A percentile compares a stretch with the other conserved stretches of the same genome.
Evolutionary conservation across 1,284 basidiomycete genomes (phyloP).

Genomic region (Exobasidium cylindrosporum): DNA sequence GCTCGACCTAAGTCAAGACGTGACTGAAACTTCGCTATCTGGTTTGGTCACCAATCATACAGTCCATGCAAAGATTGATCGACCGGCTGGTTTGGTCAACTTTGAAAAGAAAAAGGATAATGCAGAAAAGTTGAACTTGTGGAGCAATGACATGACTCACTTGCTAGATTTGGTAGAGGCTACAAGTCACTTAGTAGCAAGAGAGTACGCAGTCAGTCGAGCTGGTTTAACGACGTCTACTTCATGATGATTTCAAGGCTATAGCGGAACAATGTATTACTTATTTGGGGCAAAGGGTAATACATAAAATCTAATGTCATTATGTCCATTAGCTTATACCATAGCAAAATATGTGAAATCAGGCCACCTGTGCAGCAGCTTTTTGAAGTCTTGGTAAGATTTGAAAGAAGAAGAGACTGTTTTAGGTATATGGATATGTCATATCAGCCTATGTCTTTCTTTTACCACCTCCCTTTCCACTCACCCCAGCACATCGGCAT

Average conservation of each 20-base stretch:
- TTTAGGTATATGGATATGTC: no score
- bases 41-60: constrained; percentile 85
- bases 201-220: constrained; percentile 51
- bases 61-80: constrained; percentile 89
- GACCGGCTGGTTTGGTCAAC: constrained; percentile 81
- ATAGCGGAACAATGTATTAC: no score
- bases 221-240: constrained; percentile 27
- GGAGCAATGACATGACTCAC: constrained; percentile 92
- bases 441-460: no score
- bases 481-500: constrained; percentile 10
- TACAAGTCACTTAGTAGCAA: constrained; percentile 50
- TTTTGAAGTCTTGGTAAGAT: neutral
- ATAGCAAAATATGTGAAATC: no score
- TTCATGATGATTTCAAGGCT: neutral
- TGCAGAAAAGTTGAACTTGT: constrained; percentile 75
- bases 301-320: neutral
- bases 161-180: constrained; percentile 59
- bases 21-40: constrained; percentile 83
- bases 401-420: neutral
- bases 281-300: neutral
- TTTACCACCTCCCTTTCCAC: neutral
- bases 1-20: constrained; percentile 75
- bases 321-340: no score
- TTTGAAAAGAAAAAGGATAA: constrained; percentile 60
- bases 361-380: neutral